Conservation (phyloP, 192 early-diverging fungal species). For the Gorgonomyces haynaldii region DNA sequence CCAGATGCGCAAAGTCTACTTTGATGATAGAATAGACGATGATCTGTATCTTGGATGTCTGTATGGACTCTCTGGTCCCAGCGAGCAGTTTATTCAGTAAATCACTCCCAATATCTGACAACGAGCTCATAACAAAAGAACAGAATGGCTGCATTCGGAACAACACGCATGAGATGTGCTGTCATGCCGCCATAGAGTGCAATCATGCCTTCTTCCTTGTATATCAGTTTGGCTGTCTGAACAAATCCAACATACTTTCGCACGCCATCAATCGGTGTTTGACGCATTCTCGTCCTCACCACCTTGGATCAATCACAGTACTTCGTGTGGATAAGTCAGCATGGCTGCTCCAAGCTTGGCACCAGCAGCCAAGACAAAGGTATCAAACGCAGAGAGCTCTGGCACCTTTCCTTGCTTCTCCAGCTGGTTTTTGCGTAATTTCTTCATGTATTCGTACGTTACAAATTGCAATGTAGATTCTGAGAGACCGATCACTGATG, state of each 20-base stretch:
- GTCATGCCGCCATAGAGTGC: slow-evolving; percentile 93
- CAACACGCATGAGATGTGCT: slow-evolving; percentile 85
- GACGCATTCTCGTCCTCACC: slow-evolving; percentile 76
- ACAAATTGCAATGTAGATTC: slow-evolving; percentile 94
- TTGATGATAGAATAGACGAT: slow-evolving; percentile 94
- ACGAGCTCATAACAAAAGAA: slow-evolving; percentile 70
- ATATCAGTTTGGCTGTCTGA: slow-evolving; percentile 38
- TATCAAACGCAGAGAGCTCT: slow-evolving; percentile 50
- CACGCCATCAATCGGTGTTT: slow-evolving; percentile 59
- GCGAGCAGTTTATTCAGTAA: too few relatives aligned
- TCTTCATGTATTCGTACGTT: slow-evolving; percentile 88
- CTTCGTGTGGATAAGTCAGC: slow-evolving; percentile 92
- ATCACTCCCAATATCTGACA: slow-evolving; percentile 44
- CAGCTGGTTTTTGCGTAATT: too few relatives aligned
- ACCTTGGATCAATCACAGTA: slow-evolving; percentile 22
- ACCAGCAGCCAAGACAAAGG: slow-evolving; percentile 65
- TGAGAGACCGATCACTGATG: slow-evolving; percentile 75
- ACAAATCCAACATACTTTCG: slow-evolving; percentile 67
- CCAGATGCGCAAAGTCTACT: slow-evolving; percentile 92
- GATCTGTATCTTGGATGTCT: slow-evolving; percentile 68
- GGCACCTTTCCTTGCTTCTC: background rate
- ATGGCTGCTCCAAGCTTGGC: slow-evolving; percentile 83
- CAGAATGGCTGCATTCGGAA: slow-evolving; percentile 93
- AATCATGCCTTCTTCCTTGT: slow-evolving; percentile 67
- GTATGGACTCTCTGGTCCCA: slow-evolving; percentile 32